Base-by-base conservation (phyloP, 768 basidiomycete genomes). In the Austroboletus eburneus region DNA sequence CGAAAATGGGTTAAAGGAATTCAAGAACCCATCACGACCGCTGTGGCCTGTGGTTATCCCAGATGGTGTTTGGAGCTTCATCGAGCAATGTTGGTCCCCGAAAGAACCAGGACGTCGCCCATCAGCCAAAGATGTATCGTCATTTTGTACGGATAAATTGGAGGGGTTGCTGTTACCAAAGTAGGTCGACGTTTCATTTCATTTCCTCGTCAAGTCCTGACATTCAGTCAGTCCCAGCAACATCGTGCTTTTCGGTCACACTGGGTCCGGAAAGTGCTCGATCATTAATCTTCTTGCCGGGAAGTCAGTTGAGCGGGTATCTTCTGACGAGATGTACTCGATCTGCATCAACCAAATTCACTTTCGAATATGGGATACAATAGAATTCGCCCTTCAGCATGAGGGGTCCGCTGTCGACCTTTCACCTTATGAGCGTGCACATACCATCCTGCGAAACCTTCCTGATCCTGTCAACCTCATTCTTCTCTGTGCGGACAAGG, bases 391-490 rank as follows among this genome's bases (percentile, higher is more conserved):
- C 32, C 52, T 45, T 18, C 37, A 50, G 5, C 17, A 33, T 3
- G 20, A 38, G 4, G 57, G 39, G 9, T 33, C 34, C 0, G 27
- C 6, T 17, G 36, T 24, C 48, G 39, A 21, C 17, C 45, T 39
- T 27, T 46, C 1, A n/a, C 50, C 42, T 36, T 64, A 52, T n/a
- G 45, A 47, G 23, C 44, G 62, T 22, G 51, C 58, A 5, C 49
- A 62, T 34, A 8, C 41, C n/a, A 38, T 72, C 14, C 45, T 74
- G 37, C 50, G 52, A 23, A 50, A 32, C 9, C 52, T 70, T 1
- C 25, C 35, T 22, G 30, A 42, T 14, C 68, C 72, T 9, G 54
- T 72, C n/a, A 59, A 56, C 43, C 62, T 72, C 13, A 61, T 73
- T 13, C 54, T 72, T 5, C 69, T 62, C 43, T 63, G 64, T 43